Conservation (phyloP, 257 asterid species). For the Nicotiana sylvestris region DNA sequence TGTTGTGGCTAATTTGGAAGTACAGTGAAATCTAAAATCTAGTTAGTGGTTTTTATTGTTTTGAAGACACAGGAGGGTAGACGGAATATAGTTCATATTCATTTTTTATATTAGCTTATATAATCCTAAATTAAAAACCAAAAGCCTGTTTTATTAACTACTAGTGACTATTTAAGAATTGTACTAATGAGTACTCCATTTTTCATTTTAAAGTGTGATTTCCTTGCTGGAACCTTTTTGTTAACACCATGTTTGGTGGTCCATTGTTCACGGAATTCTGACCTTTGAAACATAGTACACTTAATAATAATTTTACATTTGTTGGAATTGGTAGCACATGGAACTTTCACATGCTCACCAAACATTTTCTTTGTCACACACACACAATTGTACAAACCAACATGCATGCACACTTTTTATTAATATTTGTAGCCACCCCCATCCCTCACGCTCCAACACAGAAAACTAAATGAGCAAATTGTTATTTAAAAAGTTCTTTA, state of each 20-base stretch:
- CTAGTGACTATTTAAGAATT: too few species aligned
- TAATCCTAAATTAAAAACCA: too few species aligned
- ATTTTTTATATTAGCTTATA: too few species aligned
- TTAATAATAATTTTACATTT: conserved; percentile 10
- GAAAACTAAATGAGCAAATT: background rate
- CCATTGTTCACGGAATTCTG: conserved; percentile 14
- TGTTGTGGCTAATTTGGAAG: background rate
- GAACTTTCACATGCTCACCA: conserved; percentile 20
- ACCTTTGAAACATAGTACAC: conserved; percentile 14
- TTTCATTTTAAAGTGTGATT: background rate
- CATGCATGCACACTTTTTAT: conserved; percentile 1
- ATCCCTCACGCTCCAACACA: background rate
- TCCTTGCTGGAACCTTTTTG: background rate
- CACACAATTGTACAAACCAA: background rate
- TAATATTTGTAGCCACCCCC: conserved; percentile 10
- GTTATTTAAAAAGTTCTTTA: too few species aligned
- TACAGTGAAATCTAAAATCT: background rate
- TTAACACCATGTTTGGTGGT: background rate
- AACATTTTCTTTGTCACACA: background rate
- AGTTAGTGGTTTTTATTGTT: background rate
- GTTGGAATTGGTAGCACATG: conserved; percentile 37
- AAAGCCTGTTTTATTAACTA: too few species aligned
- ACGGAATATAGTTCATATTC: background rate
- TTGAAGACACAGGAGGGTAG: background rate
- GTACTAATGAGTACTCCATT: too few species aligned